phyloP scores from a whole-genome alignment of 2,329 filamentous ascomycete species.

The Aspergillus jensenii region DNA sequence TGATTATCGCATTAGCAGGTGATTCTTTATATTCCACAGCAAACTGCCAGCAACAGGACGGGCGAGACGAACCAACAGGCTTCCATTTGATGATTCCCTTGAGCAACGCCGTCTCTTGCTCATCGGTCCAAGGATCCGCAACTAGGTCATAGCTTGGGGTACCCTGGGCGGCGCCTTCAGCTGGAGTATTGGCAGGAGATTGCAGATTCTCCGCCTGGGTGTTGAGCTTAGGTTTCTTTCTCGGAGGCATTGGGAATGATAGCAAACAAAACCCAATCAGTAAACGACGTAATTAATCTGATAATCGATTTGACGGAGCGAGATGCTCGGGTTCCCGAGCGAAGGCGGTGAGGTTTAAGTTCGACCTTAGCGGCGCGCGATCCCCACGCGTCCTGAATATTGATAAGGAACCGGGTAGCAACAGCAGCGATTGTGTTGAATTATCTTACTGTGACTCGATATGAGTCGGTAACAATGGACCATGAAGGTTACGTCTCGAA shows the following conservation, averaged over 20 bases:
- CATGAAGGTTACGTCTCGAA: constrained; percentile 23
- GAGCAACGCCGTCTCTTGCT: constrained; percentile 89
- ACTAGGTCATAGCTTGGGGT: constrained; percentile 50
- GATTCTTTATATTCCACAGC: neutral
- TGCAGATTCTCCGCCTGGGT: constrained; percentile 29
- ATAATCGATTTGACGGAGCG: neutral
- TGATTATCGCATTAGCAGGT: neutral
- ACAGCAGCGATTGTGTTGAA: neutral
- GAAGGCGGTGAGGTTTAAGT: constrained; percentile 22
- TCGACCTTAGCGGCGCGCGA: constrained; percentile 18
- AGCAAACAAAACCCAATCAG: neutral
- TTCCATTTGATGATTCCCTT: constrained; percentile 95
- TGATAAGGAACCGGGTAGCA: constrained; percentile 12
- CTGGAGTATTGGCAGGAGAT: constrained; percentile 29
- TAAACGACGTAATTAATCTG: neutral
- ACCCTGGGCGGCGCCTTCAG: constrained; percentile 30
- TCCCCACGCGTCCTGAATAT: constrained; percentile 20
- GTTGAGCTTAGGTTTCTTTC: constrained; percentile 62
- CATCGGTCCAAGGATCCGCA: constrained; percentile 86
- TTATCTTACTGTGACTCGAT: constrained; percentile 1
- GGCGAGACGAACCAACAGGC: constrained; percentile 69
- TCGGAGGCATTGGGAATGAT: constrained; percentile 40
- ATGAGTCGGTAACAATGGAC: constrained; percentile 27
- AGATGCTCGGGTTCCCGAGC: constrained; percentile 21
- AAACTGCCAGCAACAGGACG: neutral